Evolutionary conservation across 495 filamentous ascomycete genomes (phyloP).

Genomic region (Rusavskia elegans): DNA sequence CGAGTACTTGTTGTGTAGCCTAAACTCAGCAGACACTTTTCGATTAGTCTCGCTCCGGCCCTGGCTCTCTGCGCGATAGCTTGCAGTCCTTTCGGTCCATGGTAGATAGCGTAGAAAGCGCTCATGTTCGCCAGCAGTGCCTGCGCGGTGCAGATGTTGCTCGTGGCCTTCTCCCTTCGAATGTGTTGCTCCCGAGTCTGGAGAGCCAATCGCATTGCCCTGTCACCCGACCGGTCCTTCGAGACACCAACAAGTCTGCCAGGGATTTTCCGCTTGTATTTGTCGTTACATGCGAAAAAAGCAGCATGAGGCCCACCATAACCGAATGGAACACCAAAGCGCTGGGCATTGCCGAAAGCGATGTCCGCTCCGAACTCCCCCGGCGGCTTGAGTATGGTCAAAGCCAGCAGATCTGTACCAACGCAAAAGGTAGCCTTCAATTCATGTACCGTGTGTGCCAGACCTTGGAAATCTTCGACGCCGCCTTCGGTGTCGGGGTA

Average conservation of each 20-base stretch:
- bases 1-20: conserved; percentile 47
- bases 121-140: conserved; percentile 94
- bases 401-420: conserved; percentile 78
- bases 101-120: conserved; percentile 95
- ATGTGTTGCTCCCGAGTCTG: conserved; percentile 98
- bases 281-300: conserved; percentile 87
- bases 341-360: conserved; percentile 89
- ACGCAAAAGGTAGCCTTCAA: conserved; percentile 72
- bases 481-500: conserved; percentile 87
- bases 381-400: conserved; percentile 81
- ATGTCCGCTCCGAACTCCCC: conserved; percentile 96
- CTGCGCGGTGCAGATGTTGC: conserved; percentile 97
- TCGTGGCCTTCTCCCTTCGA: conserved; percentile 91
- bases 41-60: conserved; percentile 52
- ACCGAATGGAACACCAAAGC: conserved; percentile 87
- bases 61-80: conserved; percentile 68
- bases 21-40: conserved; percentile 45
- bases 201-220: conserved; percentile 73
- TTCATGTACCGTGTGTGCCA: conserved; percentile 66
- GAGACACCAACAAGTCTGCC: conserved; percentile 86
- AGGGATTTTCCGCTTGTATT: conserved; percentile 92
- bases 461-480: conserved; percentile 53
- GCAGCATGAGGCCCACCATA: conserved; percentile 93
- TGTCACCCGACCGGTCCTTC: conserved; percentile 74
- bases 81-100: conserved; percentile 74